Conservation (phyloP, 2,329 filamentous ascomycete species). For the Xylariales sp. region DNA sequence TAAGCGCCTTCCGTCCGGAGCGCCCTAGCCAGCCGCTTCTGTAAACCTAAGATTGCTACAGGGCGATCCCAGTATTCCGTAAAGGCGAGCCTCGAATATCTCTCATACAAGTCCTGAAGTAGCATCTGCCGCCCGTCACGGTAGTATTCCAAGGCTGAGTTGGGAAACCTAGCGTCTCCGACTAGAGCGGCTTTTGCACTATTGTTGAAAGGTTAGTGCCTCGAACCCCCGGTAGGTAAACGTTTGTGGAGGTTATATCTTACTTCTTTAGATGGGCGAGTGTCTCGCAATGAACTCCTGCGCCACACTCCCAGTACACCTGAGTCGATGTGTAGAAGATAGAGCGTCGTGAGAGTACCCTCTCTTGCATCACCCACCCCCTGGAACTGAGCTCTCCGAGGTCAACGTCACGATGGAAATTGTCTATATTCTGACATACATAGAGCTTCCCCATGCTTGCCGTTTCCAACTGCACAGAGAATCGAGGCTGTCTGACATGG, state of each 20-base stretch:
- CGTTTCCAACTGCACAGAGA: conserved; percentile 21
- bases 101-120: conserved; percentile 37
- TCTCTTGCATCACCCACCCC: conserved; percentile 40
- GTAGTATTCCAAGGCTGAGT: conserved; percentile 35
- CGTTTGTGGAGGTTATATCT: neutral
- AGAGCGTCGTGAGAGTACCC: conserved; percentile 36
- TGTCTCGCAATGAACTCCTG: conserved; percentile 39
- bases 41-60: conserved; percentile 36
- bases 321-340: conserved; percentile 39
- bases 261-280: conserved; percentile 37
- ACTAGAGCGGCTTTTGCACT: conserved; percentile 35
- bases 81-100: conserved; percentile 38
- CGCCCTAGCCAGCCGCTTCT: conserved; percentile 30
- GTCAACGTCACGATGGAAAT: conserved; percentile 38
- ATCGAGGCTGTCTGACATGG: neutral
- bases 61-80: conserved; percentile 30
- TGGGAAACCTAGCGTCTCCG: conserved; percentile 36
- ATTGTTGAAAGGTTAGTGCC: too few relatives aligned
- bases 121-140: conserved; percentile 35
- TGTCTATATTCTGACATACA: conserved; percentile 36
- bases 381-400: conserved; percentile 17
- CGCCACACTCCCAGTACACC: conserved; percentile 41
- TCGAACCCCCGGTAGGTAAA: too few relatives aligned
- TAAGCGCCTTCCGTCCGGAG: conserved; percentile 33
- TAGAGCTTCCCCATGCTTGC: conserved; percentile 7